Percentiles rank a stretch among this genome's conserved stretches.
phyloP scores from a whole-genome alignment of 768 basidiomycete species.

The Mycena crocata region DNA sequence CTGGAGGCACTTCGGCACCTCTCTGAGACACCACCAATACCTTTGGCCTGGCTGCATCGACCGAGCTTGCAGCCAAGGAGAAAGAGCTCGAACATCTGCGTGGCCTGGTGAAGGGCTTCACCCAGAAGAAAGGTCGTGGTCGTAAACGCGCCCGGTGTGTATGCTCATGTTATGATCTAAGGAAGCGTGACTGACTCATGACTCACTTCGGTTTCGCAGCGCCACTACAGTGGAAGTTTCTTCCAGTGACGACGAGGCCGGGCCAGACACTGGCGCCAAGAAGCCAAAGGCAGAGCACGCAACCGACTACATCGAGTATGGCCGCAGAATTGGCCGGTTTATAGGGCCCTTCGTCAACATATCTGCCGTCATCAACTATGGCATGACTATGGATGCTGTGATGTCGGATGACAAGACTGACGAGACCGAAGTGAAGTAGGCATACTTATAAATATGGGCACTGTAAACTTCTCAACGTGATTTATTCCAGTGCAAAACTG shows the following conservation, averaged over 20 bases:
- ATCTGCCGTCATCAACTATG: neutral
- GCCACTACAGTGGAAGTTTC: no score
- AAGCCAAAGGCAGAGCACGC: neutral
- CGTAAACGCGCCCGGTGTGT: conserved; percentile 1
- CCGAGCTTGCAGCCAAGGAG: neutral
- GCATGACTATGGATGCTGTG: neutral
- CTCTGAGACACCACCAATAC: conserved; percentile 2
- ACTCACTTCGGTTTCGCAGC: neutral
- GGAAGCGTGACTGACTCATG: neutral
- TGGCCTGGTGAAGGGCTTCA: neutral
- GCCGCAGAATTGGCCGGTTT: conserved; percentile 6
- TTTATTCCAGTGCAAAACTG: neutral
- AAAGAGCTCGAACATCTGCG: neutral
- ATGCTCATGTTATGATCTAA: conserved; percentile 5
- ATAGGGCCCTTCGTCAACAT: neutral
- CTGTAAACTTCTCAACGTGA: neutral
- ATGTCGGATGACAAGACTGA: neutral
- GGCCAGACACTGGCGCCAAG: neutral
- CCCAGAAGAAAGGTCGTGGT: neutral
- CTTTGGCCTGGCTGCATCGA: neutral
- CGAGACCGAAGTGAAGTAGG: neutral
- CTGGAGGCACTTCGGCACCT: neutral
- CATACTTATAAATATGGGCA: neutral
- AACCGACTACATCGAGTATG: neutral
- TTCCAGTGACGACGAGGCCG: neutral